Base-by-base conservation (phyloP, 768 basidiomycete species). In the Rhodotorula diobovata region DNA sequence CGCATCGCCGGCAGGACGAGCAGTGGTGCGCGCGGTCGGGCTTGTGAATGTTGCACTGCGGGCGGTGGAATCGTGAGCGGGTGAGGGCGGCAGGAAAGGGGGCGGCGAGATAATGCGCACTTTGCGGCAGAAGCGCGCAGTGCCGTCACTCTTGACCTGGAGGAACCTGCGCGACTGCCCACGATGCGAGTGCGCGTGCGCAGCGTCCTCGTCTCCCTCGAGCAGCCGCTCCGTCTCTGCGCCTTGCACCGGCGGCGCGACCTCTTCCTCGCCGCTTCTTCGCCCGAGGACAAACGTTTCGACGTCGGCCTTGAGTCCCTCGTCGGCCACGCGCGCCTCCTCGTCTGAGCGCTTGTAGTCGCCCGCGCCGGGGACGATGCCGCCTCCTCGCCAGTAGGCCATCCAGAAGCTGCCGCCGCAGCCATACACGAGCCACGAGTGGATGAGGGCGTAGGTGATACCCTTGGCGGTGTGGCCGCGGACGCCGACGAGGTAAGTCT, bases 21-120 rank as follows among this genome's bases (percentile, higher is more conserved):
- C 73, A 74, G 56, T 74, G 73, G 32, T 74, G 73, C 6, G 73
- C 67, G 0, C 73, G 62, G 43, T 74, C 73, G n/a, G 73, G 73
- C 28, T 74, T 74, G 16, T 43, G 46, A 15, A 67, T n/a, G 28
- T 64, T 57, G 58, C 72, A 74, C 72, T 74, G 67, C 15, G 18
- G 20, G 32, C 0, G 20, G 37, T n/a, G 48, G 6, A 23, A 12
- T 12, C 15, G 12, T 41, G 35, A n/a, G n/a, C n/a, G n/a, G n/a
- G n/a, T n/a, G n/a, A n/a, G n/a, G n/a, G n/a, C n/a, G n/a, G n/a
- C n/a, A n/a, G n/a, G n/a, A 46, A n/a, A 12, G n/a, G 39, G 18
- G 1, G n/a, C 23, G 16, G 34, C 4, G 39, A 23, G 43, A 11
- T 28, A 4, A 21, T 8, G 12, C 65, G 50, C 35, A 73, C 72